Evolutionary conservation across 2,329 filamentous ascomycete species (phyloP).

Genomic region (Fusarium solani-melongenae): DNA sequence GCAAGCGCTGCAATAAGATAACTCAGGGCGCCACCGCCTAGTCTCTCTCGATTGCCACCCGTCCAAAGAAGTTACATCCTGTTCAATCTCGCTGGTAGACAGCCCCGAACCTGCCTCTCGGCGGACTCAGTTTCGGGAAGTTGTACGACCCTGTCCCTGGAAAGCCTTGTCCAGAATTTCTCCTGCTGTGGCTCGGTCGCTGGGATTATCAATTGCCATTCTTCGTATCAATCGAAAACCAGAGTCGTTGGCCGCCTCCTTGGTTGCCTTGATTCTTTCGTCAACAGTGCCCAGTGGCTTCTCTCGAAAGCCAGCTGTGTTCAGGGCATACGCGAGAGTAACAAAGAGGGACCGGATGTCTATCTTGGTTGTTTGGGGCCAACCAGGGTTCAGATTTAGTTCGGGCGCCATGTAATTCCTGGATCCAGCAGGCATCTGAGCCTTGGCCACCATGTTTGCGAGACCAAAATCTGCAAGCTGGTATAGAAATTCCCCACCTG

Average conservation of each 20-base stretch:
- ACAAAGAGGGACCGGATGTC: slow-evolving; percentile 44
- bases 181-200: not conserved
- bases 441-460: too few relatives aligned
- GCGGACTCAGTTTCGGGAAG: not conserved
- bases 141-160: not conserved
- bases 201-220: not conserved
- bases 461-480: too few relatives aligned
- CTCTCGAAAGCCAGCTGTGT: not conserved
- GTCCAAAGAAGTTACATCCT: not conserved
- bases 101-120: not conserved
- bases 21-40: too few relatives aligned
- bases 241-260: not conserved
- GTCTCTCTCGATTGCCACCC: not conserved
- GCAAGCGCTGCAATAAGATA: not conserved
- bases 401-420: slow-evolving; percentile 32
- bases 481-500: too few relatives aligned
- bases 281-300: not conserved
- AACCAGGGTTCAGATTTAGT: accelerated
- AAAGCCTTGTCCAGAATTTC: slow-evolving; percentile 3
- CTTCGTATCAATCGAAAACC: too few relatives aligned
- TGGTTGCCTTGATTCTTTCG: not conserved
- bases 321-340: slow-evolving; percentile 14
- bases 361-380: slow-evolving; percentile 33
- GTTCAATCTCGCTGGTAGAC: not conserved
- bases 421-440: too few relatives aligned